Evolutionary conservation across 768 basidiomycete species (phyloP).

Genomic region (Mrakia blollopis): DNA sequence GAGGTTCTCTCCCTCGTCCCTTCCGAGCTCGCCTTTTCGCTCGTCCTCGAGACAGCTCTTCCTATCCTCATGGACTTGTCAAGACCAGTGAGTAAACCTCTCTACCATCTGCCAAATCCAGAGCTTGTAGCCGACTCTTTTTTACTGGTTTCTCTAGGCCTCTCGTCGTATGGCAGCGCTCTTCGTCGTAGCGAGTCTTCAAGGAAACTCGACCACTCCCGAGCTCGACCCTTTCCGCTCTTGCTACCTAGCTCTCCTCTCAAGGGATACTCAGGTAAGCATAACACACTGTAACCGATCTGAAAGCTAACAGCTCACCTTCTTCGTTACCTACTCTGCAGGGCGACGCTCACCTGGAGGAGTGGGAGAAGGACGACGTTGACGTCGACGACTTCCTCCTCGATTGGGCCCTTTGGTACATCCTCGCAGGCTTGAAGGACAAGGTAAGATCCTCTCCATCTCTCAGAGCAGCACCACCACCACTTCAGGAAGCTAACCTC

Average conservation of each 20-base stretch:
- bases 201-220: neutral
- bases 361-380: neutral
- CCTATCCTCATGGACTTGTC: neutral
- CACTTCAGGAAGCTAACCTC: neutral
- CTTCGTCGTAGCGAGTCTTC: neutral
- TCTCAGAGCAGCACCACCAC: neutral
- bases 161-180: neutral
- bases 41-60: neutral
- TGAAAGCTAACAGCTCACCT: neutral
- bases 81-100: neutral
- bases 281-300: neutral
- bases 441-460: neutral
- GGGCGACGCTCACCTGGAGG: neutral
- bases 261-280: neutral
- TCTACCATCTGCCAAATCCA: no score
- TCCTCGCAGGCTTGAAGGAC: neutral
- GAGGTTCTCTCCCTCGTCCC: slow-evolving; percentile 3
- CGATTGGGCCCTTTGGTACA: slow-evolving; percentile 10
- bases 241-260: neutral
- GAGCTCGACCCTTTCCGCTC: neutral
- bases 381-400: neutral
- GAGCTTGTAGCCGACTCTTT: neutral
- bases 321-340: neutral
- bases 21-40: neutral
- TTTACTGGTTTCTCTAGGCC: neutral